Conservation (phyloP, 129 eudicot genomes). For the Helianthus tuberosus region DNA sequence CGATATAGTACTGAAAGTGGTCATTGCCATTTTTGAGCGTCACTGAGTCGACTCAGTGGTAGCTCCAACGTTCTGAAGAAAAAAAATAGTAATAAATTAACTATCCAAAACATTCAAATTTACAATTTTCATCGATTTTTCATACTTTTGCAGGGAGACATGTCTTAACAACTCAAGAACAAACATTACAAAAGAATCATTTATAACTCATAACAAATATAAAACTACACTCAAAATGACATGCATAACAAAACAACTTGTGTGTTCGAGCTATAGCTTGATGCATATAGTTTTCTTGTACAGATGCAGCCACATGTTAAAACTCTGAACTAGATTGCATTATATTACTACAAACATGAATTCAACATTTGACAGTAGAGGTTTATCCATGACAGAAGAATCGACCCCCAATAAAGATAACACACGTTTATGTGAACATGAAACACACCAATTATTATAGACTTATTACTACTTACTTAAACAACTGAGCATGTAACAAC, state of each 20-base stretch:
- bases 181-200: neutral
- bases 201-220: neutral
- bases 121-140: neutral
- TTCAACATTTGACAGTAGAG: neutral
- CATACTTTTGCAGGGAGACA: neutral
- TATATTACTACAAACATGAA: constrained; percentile 1
- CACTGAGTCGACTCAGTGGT: constrained; percentile 26
- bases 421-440: neutral
- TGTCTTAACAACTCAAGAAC: neutral
- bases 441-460: neutral
- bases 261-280: neutral
- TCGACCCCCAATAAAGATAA: too few species aligned
- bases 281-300: neutral
- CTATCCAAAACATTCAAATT: neutral
- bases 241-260: neutral
- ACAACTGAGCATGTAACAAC: neutral
- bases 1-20: constrained; percentile 34
- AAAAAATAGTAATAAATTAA: neutral
- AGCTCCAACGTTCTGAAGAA: constrained; percentile 27
- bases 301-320: constrained; percentile 1
- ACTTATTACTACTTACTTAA: neutral
- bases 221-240: neutral
- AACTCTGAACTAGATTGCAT: neutral
- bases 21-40: constrained; percentile 39
- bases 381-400: neutral